Evolutionary conservation across 2,329 filamentous ascomycete genomes (phyloP).

Genomic region (Talaromyces rugulosus): DNA sequence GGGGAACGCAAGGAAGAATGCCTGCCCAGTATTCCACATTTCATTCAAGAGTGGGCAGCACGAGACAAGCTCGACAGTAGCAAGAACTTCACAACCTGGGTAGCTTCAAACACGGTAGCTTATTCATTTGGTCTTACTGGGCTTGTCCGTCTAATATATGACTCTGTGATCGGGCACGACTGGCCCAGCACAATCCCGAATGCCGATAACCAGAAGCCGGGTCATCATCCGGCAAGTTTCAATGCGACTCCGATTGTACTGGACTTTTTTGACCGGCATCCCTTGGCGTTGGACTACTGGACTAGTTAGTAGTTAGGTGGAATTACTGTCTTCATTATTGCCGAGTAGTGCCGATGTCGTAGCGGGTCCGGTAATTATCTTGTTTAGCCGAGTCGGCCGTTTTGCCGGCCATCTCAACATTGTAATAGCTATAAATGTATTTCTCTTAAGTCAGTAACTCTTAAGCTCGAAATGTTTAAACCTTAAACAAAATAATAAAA

Average conservation of each 20-base stretch:
- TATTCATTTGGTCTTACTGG: slow-evolving; percentile 12
- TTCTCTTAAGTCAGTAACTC: neutral
- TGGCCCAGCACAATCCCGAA: slow-evolving; percentile 20
- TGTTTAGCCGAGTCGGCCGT: neutral
- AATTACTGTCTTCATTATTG: neutral
- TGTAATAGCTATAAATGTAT: neutral
- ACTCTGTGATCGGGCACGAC: slow-evolving; percentile 18
- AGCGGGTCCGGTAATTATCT: neutral
- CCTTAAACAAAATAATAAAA: neutral
- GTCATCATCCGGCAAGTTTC: slow-evolving; percentile 14
- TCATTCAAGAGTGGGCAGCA: slow-evolving; percentile 18
- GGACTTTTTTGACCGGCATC: slow-evolving; percentile 16
- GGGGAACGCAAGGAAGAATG: slow-evolving; percentile 19
- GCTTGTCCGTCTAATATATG: slow-evolving; percentile 11
- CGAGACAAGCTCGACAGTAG: slow-evolving; percentile 20
- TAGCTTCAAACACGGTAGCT: slow-evolving; percentile 6
- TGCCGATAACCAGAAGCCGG: slow-evolving; percentile 11
- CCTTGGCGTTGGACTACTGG: neutral
- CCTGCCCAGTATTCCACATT: slow-evolving; percentile 20
- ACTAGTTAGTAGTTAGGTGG: no score
- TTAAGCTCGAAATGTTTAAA: neutral
- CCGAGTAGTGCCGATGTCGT: neutral
- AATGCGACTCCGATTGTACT: slow-evolving; percentile 19
- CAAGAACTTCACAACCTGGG: slow-evolving; percentile 7
- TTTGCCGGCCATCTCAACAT: neutral